Conservation (phyloP, 768 basidiomycete species). For the Kwoniella newhampshirensis region DNA sequence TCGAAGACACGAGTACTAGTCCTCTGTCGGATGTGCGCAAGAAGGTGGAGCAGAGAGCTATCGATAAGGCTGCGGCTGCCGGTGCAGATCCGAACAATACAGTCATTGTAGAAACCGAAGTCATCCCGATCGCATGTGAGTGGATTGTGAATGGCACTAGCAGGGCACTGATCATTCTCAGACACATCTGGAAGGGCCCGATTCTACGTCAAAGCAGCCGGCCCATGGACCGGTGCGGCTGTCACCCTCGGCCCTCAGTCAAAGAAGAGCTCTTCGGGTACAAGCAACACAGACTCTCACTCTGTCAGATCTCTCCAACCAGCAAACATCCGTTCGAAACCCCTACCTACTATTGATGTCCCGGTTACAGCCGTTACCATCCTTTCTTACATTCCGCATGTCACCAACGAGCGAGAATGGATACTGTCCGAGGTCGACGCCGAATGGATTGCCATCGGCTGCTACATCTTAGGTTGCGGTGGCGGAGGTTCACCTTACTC, state of each 20-base stretch:
- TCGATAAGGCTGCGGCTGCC: slow-evolving; percentile 57
- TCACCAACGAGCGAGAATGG: slow-evolving; percentile 56
- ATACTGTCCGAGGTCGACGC: slow-evolving; percentile 58
- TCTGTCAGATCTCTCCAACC: slow-evolving; percentile 4
- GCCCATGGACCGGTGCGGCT: slow-evolving; percentile 54
- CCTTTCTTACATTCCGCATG: slow-evolving; percentile 54
- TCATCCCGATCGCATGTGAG: slow-evolving; percentile 57
- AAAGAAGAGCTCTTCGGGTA: not conserved
- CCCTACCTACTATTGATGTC: slow-evolving; percentile 6
- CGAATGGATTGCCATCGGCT: slow-evolving; percentile 65
- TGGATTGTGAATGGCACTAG: not conserved
- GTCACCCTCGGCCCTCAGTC: not conserved
- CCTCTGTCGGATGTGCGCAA: slow-evolving; percentile 51
- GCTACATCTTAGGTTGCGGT: slow-evolving; percentile 64
- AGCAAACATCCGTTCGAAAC: slow-evolving; percentile 3
- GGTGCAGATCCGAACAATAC: slow-evolving; percentile 58
- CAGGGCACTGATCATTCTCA: not conserved
- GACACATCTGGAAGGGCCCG: slow-evolving; percentile 48
- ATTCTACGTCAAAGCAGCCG: slow-evolving; percentile 65
- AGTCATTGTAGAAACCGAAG: slow-evolving; percentile 62
- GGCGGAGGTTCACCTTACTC: slow-evolving; percentile 66
- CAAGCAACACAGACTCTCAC: not conserved
- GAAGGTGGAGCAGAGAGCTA: slow-evolving; percentile 55
- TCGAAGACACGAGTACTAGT: slow-evolving; percentile 52
- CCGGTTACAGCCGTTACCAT: slow-evolving; percentile 39